Conservation (phyloP, 257 asterid species). For the Orobanche coerulescens region DNA sequence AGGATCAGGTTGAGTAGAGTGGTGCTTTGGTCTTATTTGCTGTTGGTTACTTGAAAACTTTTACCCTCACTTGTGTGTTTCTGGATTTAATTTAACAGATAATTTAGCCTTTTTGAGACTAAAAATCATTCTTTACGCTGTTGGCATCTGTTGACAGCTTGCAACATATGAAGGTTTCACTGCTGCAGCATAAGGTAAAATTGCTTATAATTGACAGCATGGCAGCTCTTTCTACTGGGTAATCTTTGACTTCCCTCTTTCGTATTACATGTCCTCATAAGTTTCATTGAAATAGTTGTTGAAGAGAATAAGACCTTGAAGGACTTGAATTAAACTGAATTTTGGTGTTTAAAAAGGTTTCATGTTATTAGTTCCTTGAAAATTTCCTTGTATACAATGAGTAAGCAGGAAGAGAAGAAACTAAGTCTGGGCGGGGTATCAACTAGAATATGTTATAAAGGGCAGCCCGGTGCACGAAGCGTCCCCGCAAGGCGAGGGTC, state of each 20-base stretch:
- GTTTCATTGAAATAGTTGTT: neutral
- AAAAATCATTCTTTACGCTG: neutral
- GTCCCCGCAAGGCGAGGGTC: no score
- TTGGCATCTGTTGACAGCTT: conserved; percentile 41
- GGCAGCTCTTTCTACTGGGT: conserved; percentile 84
- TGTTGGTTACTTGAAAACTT: neutral
- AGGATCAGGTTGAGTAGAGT: neutral
- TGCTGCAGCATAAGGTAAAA: conserved; percentile 58
- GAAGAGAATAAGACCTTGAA: neutral
- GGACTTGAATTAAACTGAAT: neutral
- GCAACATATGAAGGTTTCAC: conserved; percentile 58
- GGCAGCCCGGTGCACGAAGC: no score
- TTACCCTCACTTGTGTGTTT: conserved; percentile 13
- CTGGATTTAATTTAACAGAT: conserved; percentile 1
- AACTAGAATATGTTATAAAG: neutral
- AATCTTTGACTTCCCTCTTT: conserved; percentile 25
- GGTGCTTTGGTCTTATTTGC: neutral
- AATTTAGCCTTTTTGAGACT: conserved; percentile 5
- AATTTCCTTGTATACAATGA: neutral
- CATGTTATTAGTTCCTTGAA: neutral
- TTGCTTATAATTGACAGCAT: conserved; percentile 77
- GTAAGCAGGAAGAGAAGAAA: neutral
- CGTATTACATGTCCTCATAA: neutral
- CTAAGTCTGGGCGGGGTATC: neutral
- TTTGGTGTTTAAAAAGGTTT: neutral